Conservation (phyloP, 164 flowering plant genomes). For the Euptelea pleiosperma region DNA sequence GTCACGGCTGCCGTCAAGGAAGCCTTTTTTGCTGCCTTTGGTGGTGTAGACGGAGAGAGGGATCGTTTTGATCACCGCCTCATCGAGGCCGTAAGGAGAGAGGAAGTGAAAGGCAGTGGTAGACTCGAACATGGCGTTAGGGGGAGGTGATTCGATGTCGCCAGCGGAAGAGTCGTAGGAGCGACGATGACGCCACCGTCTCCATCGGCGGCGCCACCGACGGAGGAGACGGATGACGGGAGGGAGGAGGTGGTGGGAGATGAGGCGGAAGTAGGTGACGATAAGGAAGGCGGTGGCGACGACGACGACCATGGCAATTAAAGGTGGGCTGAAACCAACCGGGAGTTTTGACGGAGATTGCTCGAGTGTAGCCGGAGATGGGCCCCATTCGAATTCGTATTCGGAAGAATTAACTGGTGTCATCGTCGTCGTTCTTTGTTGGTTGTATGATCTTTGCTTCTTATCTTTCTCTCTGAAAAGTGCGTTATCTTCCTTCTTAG, state of each 20-base stretch:
- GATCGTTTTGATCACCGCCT: constrained; percentile 70
- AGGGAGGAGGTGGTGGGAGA: constrained; percentile 63
- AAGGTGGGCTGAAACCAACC: constrained; percentile 76
- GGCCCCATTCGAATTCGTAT: constrained; percentile 8
- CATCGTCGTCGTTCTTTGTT: constrained; percentile 4
- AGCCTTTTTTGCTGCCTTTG: constrained; percentile 11
- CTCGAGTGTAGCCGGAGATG: constrained; percentile 19
- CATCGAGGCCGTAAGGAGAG: constrained; percentile 79
- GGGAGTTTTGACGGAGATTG: constrained; percentile 29
- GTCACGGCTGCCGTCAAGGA: constrained; percentile 30
- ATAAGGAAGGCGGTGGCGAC: constrained; percentile 79
- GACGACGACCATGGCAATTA: constrained; percentile 85
- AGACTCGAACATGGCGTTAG: constrained; percentile 21
- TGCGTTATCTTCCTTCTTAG: no score
- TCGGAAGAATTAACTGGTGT: constrained; percentile 7
- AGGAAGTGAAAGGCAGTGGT: constrained; percentile 32
- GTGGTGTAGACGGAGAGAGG: constrained; percentile 62
- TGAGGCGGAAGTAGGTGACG: constrained; percentile 78
- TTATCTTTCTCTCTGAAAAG: neutral
- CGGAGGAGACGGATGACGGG: constrained; percentile 36
- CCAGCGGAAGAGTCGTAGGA: constrained; percentile 26
- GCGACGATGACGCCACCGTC: constrained; percentile 42
- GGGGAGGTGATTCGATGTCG: constrained; percentile 47
- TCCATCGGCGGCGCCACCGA: constrained; percentile 26
- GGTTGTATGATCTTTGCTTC: neutral